These are phyloP conservation scores for Fragaria nilgerrensis DNA, from an alignment of 306 rosid genomes.

Conservation along the genomic window DNA sequence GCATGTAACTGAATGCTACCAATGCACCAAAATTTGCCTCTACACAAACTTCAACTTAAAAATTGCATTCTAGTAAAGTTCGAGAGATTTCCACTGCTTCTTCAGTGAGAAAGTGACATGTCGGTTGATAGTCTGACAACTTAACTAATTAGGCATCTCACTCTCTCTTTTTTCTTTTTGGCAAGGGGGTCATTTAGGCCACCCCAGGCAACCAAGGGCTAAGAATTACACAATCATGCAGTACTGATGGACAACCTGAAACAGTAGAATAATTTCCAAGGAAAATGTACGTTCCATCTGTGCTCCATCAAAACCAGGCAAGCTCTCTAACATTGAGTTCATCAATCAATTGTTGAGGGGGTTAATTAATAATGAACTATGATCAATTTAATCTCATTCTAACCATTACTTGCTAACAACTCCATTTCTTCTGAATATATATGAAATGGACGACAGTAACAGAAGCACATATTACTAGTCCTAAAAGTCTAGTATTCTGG, in stretches of 20 bases:
- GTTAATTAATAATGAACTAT: background rate
- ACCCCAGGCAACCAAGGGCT: background rate
- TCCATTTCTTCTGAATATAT: background rate
- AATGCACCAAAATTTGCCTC: background rate
- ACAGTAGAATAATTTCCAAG: background rate
- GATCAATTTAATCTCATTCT: background rate
- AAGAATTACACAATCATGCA: background rate
- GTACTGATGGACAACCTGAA: background rate
- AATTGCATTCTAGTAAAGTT: background rate
- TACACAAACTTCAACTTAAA: background rate
- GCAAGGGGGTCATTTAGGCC: background rate
- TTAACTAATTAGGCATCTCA: background rate
- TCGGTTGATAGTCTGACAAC: background rate
- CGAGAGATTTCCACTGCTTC: background rate
- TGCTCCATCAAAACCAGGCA: background rate
- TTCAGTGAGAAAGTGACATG: background rate
- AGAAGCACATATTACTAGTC: background rate
- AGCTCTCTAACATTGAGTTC: background rate
- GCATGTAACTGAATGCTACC: background rate
- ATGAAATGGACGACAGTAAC: background rate
- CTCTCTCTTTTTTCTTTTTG: too few relatives aligned
- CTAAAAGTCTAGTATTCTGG: background rate
- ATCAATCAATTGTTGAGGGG: background rate
- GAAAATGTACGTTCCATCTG: background rate
- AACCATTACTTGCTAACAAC: background rate